Conservation (phyloP, 306 rosid species). For the Cucumis cinereus region DNA sequence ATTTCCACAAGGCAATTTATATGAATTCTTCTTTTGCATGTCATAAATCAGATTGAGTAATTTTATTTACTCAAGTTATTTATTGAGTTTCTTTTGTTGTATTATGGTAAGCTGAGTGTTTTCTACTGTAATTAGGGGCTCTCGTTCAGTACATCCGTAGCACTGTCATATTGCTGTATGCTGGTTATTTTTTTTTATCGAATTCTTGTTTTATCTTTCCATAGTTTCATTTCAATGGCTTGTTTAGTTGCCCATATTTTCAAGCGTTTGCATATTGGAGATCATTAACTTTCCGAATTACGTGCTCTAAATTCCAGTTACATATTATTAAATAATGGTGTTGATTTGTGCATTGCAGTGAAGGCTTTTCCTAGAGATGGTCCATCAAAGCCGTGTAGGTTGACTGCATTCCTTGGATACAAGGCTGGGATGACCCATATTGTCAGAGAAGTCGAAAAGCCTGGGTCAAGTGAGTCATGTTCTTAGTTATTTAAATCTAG, state of each 20-base stretch:
- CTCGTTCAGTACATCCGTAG: neutral
- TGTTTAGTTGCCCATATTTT: neutral
- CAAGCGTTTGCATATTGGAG: neutral
- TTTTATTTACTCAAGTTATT: neutral
- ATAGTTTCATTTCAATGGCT: neutral
- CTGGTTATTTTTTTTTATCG: neutral
- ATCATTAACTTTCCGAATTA: neutral
- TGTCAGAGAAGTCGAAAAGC: slow-evolving; percentile 76
- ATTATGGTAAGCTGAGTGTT: neutral
- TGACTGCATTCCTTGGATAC: slow-evolving; percentile 71
- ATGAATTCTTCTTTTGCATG: neutral
- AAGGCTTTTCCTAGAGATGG: slow-evolving; percentile 70
- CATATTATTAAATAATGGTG: neutral
- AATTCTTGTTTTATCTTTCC: neutral
- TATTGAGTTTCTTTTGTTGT: neutral
- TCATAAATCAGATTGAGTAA: neutral
- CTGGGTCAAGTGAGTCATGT: slow-evolving; percentile 62
- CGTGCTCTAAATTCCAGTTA: neutral
- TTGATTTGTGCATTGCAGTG: slow-evolving; percentile 28
- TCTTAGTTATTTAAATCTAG: neutral
- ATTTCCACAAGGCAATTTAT: neutral
- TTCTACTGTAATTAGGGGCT: neutral
- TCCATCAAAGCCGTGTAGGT: slow-evolving; percentile 38
- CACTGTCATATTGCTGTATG: neutral
- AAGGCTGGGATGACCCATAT: slow-evolving; percentile 88